Conservation (phyloP, 2,329 filamentous ascomycete species). For the Scedosporium apiospermum region DNA sequence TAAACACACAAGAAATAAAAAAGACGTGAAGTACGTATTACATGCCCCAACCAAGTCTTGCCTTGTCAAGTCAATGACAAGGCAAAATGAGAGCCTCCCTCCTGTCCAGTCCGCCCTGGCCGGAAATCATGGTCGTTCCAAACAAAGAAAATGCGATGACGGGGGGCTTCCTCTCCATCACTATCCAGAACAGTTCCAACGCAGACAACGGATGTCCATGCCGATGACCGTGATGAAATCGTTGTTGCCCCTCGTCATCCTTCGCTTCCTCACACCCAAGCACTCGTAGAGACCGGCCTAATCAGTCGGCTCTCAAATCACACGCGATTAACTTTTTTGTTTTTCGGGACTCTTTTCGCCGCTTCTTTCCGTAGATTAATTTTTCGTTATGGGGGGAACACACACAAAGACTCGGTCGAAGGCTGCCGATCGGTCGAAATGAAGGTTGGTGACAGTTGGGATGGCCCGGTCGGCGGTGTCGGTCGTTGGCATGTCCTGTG, state of each 20-base stretch:
- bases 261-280: not conserved
- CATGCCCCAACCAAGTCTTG: constrained; percentile 1
- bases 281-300: not conserved
- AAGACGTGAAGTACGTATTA: constrained; percentile 9
- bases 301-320: not conserved
- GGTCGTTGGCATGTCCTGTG: not conserved
- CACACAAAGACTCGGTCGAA: not conserved
- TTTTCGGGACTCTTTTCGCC: not conserved
- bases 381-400: not conserved
- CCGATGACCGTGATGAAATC: not conserved
- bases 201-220: not conserved
- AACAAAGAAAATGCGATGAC: not conserved
- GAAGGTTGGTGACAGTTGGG: not conserved
- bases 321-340: not conserved
- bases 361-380: not conserved
- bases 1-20: constrained; percentile 6
- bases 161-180: not conserved
- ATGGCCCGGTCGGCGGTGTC: not conserved
- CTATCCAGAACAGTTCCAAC: not conserved
- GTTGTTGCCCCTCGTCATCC: not conserved
- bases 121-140: not conserved
- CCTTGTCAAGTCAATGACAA: not conserved
- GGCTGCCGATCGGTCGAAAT: not conserved
- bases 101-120: not conserved
- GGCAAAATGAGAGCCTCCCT: not conserved